phyloP scores from a whole-genome alignment of 2,329 filamentous ascomycete species.

The Whalleya microplaca region DNA sequence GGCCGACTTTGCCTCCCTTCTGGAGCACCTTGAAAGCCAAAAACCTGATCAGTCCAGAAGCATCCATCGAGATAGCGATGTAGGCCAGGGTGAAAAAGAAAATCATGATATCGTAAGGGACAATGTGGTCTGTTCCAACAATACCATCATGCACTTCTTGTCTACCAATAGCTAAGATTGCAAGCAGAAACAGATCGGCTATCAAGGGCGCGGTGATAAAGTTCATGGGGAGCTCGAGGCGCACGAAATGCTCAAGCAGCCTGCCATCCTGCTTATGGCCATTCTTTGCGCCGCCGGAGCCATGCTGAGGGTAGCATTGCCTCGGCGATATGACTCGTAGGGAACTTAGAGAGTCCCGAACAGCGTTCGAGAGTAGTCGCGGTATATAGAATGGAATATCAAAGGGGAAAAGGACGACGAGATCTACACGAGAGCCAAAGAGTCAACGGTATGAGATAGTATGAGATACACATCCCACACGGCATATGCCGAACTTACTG shows the following conservation, averaged over 20 bases:
- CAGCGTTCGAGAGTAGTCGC: slow-evolving; percentile 47
- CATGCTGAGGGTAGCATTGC: slow-evolving; percentile 28
- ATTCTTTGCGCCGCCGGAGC: background rate
- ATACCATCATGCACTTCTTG: slow-evolving; percentile 72
- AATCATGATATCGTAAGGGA: slow-evolving; percentile 72
- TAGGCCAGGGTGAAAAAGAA: slow-evolving; percentile 78
- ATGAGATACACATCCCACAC: background rate
- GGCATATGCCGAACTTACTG: slow-evolving; percentile 55
- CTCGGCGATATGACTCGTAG: slow-evolving; percentile 57
- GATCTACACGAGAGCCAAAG: slow-evolving; percentile 50
- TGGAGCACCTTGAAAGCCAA: slow-evolving; percentile 72
- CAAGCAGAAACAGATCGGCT: slow-evolving; percentile 72
- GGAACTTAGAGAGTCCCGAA: slow-evolving; percentile 47
- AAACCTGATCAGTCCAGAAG: slow-evolving; percentile 72
- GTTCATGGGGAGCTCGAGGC: slow-evolving; percentile 66
- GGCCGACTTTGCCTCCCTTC: slow-evolving; percentile 68
- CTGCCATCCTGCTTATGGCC: slow-evolving; percentile 29
- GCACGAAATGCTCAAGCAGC: slow-evolving; percentile 46
- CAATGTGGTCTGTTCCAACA: slow-evolving; percentile 66
- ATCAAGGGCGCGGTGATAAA: slow-evolving; percentile 73
- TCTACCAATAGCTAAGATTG: slow-evolving; percentile 68
- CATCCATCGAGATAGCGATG: slow-evolving; percentile 77
- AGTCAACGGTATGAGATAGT: background rate
- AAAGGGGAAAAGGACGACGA: slow-evolving; percentile 71
- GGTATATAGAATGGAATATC: slow-evolving; percentile 66